Conservation (phyloP, 2,329 filamentous ascomycete species). For the Pseudogymnoascus sp. region DNA sequence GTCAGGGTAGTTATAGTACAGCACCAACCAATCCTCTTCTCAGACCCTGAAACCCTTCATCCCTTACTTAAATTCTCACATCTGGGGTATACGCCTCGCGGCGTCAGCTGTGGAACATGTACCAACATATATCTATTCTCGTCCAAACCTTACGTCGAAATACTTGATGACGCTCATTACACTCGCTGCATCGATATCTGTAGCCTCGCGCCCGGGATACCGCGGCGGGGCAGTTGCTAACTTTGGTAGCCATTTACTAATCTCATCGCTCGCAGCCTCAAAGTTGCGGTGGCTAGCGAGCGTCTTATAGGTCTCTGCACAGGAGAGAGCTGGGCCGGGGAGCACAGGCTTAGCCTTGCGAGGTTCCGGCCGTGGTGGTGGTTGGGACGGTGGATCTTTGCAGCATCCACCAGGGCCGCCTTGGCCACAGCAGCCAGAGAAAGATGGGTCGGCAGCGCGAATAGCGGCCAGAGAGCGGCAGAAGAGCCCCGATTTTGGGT, state of each 20-base stretch:
- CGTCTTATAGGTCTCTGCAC: constrained; percentile 71
- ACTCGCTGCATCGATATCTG: constrained; percentile 74
- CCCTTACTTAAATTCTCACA: neutral
- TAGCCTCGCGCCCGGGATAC: constrained; percentile 41
- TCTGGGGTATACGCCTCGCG: neutral
- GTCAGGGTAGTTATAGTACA: constrained; percentile 5
- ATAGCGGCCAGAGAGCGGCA: constrained; percentile 71
- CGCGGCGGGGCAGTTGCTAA: constrained; percentile 44
- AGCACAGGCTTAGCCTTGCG: constrained; percentile 9
- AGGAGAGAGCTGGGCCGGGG: constrained; percentile 48
- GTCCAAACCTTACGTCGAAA: constrained; percentile 67
- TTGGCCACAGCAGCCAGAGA: neutral
- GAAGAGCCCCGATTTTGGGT: constrained; percentile 74
- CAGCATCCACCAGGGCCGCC: constrained; percentile 48
- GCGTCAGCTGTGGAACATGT: neutral
- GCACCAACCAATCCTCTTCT: neutral
- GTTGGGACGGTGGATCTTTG: constrained; percentile 28
- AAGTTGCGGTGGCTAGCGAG: constrained; percentile 70
- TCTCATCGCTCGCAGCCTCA: constrained; percentile 62
- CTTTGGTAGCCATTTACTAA: constrained; percentile 67
- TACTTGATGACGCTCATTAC: constrained; percentile 80
- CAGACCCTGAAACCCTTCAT: neutral
- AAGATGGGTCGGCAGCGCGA: constrained; percentile 23
- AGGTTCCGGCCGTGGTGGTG: constrained; percentile 21
- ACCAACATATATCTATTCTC: constrained; percentile 20